These are phyloP conservation scores for Botrytis cinerea DNA, from an alignment of 2,329 filamentous ascomycete species.

Conservation along the genomic window DNA sequence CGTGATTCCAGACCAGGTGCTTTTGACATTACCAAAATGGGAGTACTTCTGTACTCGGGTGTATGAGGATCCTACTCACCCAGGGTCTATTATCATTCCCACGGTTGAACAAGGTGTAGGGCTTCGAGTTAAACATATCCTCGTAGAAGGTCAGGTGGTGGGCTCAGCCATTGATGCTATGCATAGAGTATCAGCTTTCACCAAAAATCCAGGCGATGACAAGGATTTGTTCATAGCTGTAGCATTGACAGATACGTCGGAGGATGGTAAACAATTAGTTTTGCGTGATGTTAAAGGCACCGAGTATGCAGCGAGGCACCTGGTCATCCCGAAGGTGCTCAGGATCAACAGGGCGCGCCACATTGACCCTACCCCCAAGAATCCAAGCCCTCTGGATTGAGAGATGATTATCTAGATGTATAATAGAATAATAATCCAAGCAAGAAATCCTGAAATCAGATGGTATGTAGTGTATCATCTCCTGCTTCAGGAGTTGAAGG, in stretches of 20 bases:
- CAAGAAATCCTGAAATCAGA: background rate
- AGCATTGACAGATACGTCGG: conserved; percentile 14
- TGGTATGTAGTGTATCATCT: conserved; percentile 13
- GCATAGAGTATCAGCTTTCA: conserved; percentile 14
- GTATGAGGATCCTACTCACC: conserved; percentile 25
- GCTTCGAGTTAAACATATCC: conserved; percentile 29
- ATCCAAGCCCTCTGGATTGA: background rate
- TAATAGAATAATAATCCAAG: background rate
- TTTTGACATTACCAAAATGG: background rate
- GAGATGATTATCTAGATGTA: background rate
- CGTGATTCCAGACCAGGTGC: conserved; percentile 6
- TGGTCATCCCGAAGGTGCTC: background rate
- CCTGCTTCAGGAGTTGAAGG: no score
- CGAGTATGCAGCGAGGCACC: background rate
- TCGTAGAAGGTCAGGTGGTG: conserved; percentile 27
- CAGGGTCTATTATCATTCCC: conserved; percentile 27
- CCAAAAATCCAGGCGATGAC: background rate
- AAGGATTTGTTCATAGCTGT: conserved; percentile 2
- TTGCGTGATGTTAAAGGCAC: conserved; percentile 1
- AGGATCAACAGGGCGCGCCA: conserved; percentile 1
- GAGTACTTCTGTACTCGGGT: conserved; percentile 24
- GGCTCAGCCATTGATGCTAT: conserved; percentile 26
- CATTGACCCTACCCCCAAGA: background rate
- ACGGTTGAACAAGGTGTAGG: background rate
- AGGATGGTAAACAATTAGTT: conserved; percentile 4